Percentiles rank a stretch among this genome's conserved stretches.
Evolutionary conservation across 768 basidiomycete genomes (phyloP).

Genomic region (Tephrocybe sp.): DNA sequence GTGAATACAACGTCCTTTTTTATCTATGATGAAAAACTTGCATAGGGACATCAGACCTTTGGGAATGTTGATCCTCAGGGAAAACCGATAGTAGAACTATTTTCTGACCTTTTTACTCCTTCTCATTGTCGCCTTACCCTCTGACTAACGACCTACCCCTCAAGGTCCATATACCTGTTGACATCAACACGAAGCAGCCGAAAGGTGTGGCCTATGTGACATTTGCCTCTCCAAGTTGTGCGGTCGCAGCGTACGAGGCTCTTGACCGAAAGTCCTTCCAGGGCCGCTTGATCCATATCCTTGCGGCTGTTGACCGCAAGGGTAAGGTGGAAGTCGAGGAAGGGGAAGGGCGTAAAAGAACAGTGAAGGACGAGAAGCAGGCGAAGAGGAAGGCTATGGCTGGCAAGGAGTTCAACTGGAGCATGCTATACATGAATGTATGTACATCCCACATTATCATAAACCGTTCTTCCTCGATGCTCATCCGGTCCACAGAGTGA

Average conservation of each 20-base stretch:
- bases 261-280: conserved; percentile 88
- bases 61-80: conserved; percentile 59
- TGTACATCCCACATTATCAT: conserved; percentile 34
- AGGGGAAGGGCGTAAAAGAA: conserved; percentile 43
- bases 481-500: conserved; percentile 62
- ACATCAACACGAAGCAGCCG: conserved; percentile 40
- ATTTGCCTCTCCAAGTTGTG: conserved; percentile 38
- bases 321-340: conserved; percentile 44
- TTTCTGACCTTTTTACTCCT: conserved; percentile 26
- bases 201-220: conserved; percentile 57
- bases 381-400: conserved; percentile 66
- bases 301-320: conserved; percentile 77
- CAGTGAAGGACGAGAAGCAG: conserved; percentile 59
- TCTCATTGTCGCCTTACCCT: background rate
- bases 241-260: conserved; percentile 68
- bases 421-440: conserved; percentile 97
- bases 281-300: conserved; percentile 87
- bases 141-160: conserved; percentile 1
- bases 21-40: conserved; percentile 39
- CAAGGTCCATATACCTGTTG: conserved; percentile 52
- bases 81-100: conserved; percentile 41
- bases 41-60: conserved; percentile 69
- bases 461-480: conserved; percentile 17
- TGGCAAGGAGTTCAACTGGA: conserved; percentile 88
- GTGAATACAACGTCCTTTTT: conserved; percentile 31